phyloP scores from a whole-genome alignment of 768 basidiomycete species.

The Coprinopsis cinerea region DNA sequence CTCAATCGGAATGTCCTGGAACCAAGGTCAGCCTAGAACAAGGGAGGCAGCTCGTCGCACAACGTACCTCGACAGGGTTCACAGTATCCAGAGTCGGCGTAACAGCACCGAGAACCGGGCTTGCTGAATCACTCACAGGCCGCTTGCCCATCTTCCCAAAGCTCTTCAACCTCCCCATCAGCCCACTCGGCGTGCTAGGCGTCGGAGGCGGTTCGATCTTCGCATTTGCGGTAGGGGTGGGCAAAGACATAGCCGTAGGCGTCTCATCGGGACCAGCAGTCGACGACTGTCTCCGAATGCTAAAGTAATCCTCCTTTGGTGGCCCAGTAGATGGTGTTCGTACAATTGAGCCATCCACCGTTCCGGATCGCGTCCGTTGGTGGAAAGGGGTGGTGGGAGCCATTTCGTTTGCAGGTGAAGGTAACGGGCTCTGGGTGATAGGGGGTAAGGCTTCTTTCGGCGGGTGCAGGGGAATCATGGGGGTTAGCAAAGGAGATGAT shows the following conservation, averaged over 20 bases:
- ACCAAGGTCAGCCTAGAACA: background rate
- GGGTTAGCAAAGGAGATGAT: conserved; percentile 52
- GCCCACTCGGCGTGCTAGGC: conserved; percentile 41
- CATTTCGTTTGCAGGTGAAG: conserved; percentile 23
- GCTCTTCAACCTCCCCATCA: conserved; percentile 78
- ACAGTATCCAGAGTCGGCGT: conserved; percentile 22
- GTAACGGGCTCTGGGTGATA: conserved; percentile 1
- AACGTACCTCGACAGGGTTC: conserved; percentile 14
- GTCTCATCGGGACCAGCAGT: conserved; percentile 26
- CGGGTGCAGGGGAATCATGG: conserved; percentile 46
- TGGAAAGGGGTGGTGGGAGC: conserved; percentile 14
- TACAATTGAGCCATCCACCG: conserved; percentile 29
- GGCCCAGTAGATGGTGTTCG: conserved; percentile 13
- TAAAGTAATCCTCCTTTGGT: conserved; percentile 49
- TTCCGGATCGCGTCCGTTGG: conserved; percentile 36
- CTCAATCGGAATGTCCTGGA: conserved; percentile 15
- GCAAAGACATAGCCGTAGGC: conserved; percentile 5
- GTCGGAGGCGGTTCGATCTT: conserved; percentile 2
- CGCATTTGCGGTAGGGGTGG: too few relatives aligned
- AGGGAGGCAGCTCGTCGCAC: background rate
- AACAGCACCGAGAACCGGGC: conserved; percentile 19
- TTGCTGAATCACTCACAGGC: conserved; percentile 27
- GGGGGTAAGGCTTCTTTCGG: conserved; percentile 4
- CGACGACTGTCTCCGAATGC: conserved; percentile 41
- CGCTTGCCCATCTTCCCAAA: conserved; percentile 57